phyloP scores from a whole-genome alignment of 2,329 filamentous ascomycete species.

The Macrophomina pseudophaseolina region DNA sequence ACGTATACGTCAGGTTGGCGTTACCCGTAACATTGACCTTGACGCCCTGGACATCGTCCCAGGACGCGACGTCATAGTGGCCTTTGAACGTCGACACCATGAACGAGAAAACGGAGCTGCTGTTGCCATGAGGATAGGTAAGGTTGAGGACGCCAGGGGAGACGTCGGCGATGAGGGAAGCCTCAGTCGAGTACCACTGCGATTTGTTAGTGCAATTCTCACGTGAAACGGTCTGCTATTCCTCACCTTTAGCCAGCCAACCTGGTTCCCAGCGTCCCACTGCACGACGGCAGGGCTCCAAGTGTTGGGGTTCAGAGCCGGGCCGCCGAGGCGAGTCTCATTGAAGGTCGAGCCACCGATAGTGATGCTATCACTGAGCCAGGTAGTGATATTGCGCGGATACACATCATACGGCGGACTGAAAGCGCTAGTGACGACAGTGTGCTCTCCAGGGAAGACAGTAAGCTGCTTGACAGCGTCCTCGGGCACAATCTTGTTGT shows the following conservation, averaged over 20 bases:
- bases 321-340: slow-evolving; percentile 62
- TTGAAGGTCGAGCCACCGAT: slow-evolving; percentile 66
- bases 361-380: slow-evolving; percentile 61
- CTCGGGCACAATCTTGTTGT: slow-evolving; percentile 54
- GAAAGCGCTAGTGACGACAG: slow-evolving; percentile 58
- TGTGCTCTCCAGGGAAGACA: slow-evolving; percentile 59
- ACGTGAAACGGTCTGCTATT: slow-evolving; percentile 32
- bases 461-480: slow-evolving; percentile 47
- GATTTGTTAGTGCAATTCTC: slow-evolving; percentile 8
- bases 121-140: slow-evolving; percentile 60
- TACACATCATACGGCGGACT: slow-evolving; percentile 64
- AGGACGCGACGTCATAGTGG: slow-evolving; percentile 51
- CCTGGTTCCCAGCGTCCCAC: slow-evolving; percentile 51
- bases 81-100: slow-evolving; percentile 54
- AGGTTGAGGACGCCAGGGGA: slow-evolving; percentile 51
- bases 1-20: slow-evolving; percentile 45
- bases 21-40: slow-evolving; percentile 54
- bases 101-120: slow-evolving; percentile 57
- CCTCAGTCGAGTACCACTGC: slow-evolving; percentile 49
- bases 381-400: slow-evolving; percentile 64
- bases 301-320: slow-evolving; percentile 55
- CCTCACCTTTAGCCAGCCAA: slow-evolving; percentile 39
- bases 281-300: slow-evolving; percentile 67
- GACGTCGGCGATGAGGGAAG: slow-evolving; percentile 49
- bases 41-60: slow-evolving; percentile 57